Base-by-base conservation (phyloP, 2,329 filamentous ascomycete genomes). In the Exophiala aquamarina region DNA sequence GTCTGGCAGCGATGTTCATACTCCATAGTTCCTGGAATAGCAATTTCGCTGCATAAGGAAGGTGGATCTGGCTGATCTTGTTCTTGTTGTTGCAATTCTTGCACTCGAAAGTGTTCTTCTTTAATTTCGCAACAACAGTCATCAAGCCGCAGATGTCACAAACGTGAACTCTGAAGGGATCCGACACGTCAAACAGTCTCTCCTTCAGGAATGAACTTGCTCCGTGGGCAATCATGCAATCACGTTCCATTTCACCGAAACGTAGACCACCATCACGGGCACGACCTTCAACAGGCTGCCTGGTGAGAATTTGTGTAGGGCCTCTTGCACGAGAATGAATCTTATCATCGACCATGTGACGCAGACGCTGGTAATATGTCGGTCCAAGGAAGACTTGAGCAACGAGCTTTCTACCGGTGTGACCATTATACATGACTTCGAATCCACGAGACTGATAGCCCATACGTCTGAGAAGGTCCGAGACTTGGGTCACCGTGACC, bases 191-290 rank as follows among this genome's bases (percentile, higher is more conserved):
- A 63, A 98, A 96, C 49, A 98, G 73, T 63, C 93, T 83, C 76
- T 98, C 93, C 74, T 98, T 98, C 65, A 98, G 73, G 80, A 98
- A 98, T 2, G 91, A 86, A 44, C 89, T 92, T 3, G 94, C 93
- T 66, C 93, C 93, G 68, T 98, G 94, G n/a, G 94, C 90, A 75
- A 98, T 98, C 93, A 98, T 98, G 69, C 93, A 98, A 82, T 98
- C 94, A 75, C 94, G 92, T 73, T 98, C 94, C 93, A 98, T 98
- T 78, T 98, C 93, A 84, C 93, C 93, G 82, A 98, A 98, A 66
- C 94, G 92, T 35, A 98, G 80, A 76, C 93, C 93, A 79, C 93
- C 93, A 67, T 98, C 94, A 71, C 94, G 79, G 3, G 93, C 93
- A 82, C 94, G 88, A 86, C 93, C 93, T 73, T 98, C 93, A 11